Percentiles rank a stretch among this genome's conserved stretches.
Conservation (phyloP, 441 rosid genomes). For the Viola pubescens region DNA sequence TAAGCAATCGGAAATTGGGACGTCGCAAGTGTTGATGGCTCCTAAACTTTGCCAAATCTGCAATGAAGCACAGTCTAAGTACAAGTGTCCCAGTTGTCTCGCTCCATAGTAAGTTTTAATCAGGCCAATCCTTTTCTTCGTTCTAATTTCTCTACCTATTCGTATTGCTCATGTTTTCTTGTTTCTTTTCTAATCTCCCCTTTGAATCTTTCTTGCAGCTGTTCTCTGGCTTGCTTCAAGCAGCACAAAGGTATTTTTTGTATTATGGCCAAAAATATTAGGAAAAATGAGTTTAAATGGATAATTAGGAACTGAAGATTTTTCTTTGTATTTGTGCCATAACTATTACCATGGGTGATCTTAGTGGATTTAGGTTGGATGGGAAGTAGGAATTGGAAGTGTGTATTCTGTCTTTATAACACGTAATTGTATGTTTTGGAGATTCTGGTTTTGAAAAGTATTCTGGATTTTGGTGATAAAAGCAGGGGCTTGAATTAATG, state of each 20-base stretch:
- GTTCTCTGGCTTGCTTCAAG: slow-evolving; percentile 73
- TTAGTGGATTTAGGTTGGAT: no score
- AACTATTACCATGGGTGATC: no score
- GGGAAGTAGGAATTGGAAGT: no score
- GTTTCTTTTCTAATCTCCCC: slow-evolving; percentile 1
- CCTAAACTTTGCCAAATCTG: slow-evolving; percentile 57
- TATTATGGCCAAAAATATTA: no score
- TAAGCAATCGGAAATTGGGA: no score
- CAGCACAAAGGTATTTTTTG: slow-evolving; percentile 49
- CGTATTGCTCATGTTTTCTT: background rate
- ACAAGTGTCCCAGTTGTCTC: slow-evolving; percentile 81
- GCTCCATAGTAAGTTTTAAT: slow-evolving; percentile 53
- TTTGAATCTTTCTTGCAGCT: slow-evolving; percentile 32
- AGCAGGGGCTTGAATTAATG: no score
- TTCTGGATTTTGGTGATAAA: no score
- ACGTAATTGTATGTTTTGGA: no score
- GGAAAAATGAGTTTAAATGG: no score
- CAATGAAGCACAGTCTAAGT: slow-evolving; percentile 52
- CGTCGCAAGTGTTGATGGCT: slow-evolving; percentile 21
- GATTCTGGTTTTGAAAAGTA: no score
- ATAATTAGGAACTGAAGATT: no score
- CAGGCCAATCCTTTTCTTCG: background rate
- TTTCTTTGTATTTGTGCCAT: no score
- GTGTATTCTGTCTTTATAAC: background rate
- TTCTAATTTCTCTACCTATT: background rate